These are phyloP conservation scores for Hanseniaspora singularis DNA, from an alignment of 805 yeast species.

Conservation along the genomic window DNA sequence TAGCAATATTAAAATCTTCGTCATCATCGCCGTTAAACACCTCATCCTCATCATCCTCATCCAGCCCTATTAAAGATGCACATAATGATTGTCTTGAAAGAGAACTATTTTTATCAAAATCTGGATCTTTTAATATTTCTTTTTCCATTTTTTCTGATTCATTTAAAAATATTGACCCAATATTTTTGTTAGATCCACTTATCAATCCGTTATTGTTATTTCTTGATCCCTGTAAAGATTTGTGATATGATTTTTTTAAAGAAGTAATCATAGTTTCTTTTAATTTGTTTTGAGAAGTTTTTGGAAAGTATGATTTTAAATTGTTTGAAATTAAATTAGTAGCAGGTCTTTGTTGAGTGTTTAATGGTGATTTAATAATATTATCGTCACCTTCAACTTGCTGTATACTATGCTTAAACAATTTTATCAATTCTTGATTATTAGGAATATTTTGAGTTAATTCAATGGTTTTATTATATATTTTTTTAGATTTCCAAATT, in stretches of 20 bases:
- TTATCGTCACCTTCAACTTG: slow-evolving; percentile 15
- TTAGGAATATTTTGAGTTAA: slow-evolving; percentile 16
- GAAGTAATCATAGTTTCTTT: slow-evolving; percentile 76
- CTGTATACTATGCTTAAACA: no score
- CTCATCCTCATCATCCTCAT: slow-evolving; percentile 21
- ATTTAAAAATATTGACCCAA: slow-evolving; percentile 53
- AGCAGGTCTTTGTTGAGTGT: slow-evolving; percentile 81
- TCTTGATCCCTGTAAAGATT: slow-evolving; percentile 30
- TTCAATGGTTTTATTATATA: slow-evolving; percentile 27
- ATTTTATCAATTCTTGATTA: background rate
- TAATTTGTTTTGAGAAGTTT: slow-evolving; percentile 55
- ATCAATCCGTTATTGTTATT: slow-evolving; percentile 15
- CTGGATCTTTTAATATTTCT: slow-evolving; percentile 28
- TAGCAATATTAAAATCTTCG: slow-evolving; percentile 29
- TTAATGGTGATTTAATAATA: slow-evolving; percentile 25
- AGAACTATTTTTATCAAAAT: slow-evolving; percentile 18
- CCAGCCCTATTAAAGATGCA: slow-evolving; percentile 15
- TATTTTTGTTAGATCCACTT: slow-evolving; percentile 32
- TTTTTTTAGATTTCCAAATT: slow-evolving; percentile 41
- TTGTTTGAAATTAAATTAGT: slow-evolving; percentile 83
- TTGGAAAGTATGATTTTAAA: slow-evolving; percentile 83
- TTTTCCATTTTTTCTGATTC: slow-evolving; percentile 47
- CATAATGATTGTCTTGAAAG: slow-evolving; percentile 14
- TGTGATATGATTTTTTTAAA: slow-evolving; percentile 60
- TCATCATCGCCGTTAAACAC: slow-evolving; percentile 30